Conservation (phyloP, 306 rosid genomes). For the Rosa rugosa region DNA sequence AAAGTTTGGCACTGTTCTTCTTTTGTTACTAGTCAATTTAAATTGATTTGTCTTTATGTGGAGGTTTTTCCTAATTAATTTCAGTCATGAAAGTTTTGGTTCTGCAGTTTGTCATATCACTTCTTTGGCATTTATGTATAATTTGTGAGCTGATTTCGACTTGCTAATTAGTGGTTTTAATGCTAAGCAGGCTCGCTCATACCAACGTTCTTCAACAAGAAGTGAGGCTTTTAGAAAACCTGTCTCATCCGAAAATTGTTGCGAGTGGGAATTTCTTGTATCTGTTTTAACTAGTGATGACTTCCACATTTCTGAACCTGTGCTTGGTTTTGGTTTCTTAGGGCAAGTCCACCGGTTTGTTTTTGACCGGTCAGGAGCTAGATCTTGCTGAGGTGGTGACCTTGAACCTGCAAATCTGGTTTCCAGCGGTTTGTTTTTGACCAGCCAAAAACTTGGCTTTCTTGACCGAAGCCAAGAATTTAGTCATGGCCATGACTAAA, state of each 20-base stretch:
- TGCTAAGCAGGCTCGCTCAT: slow-evolving; percentile 58
- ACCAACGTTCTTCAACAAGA: slow-evolving; percentile 94
- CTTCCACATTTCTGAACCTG: no score
- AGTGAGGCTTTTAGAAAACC: slow-evolving; percentile 89
- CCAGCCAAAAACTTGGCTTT: no score
- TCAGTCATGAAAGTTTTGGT: not conserved
- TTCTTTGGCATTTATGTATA: not conserved
- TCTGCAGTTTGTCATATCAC: not conserved
- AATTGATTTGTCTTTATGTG: not conserved
- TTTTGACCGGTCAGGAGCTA: no score
- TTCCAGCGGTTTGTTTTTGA: no score
- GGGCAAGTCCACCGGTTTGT: no score
- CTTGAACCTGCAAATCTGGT: no score
- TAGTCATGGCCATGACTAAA: no score
- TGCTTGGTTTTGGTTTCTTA: slow-evolving; percentile 9
- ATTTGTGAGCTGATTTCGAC: not conserved
- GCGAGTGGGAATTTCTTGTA: slow-evolving; percentile 56
- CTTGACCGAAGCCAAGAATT: no score
- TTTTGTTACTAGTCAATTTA: not conserved
- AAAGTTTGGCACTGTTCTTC: no score
- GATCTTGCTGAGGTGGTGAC: no score
- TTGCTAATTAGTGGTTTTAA: slow-evolving; percentile 25
- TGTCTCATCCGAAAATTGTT: slow-evolving; percentile 91
- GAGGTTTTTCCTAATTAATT: not conserved
- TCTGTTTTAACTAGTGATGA: not conserved